Conservation (phyloP, 192 early-diverging fungal genomes). For the Phycomyces nitens region DNA sequence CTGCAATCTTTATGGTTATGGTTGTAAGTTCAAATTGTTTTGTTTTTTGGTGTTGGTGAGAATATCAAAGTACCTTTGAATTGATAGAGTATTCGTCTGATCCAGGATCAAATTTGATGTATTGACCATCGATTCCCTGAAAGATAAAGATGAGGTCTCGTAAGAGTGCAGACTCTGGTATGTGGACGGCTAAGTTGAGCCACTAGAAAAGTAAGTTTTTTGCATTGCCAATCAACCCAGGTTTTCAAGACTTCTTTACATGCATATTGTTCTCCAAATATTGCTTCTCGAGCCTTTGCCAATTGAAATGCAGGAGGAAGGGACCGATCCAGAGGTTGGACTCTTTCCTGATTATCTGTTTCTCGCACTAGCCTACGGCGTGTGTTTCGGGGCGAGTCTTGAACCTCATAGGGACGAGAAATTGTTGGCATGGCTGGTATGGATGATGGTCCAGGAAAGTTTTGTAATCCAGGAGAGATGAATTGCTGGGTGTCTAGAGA, state of each 20-base stretch:
- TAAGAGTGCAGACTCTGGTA: conserved; percentile 60
- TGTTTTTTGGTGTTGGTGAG: background rate
- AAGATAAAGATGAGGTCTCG: conserved; percentile 88
- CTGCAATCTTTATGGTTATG: conserved; percentile 37
- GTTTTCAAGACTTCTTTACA: too few species aligned
- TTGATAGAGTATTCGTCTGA: conserved; percentile 52
- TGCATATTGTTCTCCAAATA: background rate
- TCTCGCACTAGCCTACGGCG: conserved; percentile 17
- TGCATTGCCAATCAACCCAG: too few species aligned
- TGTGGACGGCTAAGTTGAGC: too few species aligned
- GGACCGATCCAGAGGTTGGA: background rate
- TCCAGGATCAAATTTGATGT: conserved; percentile 60
- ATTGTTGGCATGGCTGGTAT: conserved; percentile 6
- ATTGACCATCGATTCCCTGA: conserved; percentile 91
- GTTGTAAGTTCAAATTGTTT: too few species aligned
- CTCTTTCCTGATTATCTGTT: background rate
- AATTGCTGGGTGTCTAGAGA: conserved; percentile 1
- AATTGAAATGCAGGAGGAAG: conserved; percentile 22
- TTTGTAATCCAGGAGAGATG: conserved; percentile 9
- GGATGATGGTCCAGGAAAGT: conserved; percentile 29
- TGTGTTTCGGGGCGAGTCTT: conserved; percentile 20
- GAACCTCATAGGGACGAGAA: conserved; percentile 9
- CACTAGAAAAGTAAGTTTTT: conserved; percentile 12
- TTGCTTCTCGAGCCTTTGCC: conserved; percentile 9
- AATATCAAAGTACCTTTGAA: conserved; percentile 39